Evolutionary conservation across 257 asterid genomes (phyloP).

Genomic region (Forsythia viridissima): DNA sequence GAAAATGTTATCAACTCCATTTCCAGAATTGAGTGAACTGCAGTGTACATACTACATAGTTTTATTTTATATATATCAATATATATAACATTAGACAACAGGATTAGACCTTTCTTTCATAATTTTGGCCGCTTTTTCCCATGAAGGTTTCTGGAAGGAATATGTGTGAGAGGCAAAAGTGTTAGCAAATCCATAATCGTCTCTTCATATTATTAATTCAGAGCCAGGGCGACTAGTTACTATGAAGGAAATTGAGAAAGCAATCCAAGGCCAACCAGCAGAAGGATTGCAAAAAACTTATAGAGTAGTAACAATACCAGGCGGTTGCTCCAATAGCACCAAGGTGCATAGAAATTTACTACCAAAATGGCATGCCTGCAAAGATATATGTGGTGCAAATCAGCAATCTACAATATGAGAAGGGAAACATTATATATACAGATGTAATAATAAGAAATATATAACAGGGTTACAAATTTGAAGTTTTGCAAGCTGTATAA

Average conservation of each 20-base stretch:
- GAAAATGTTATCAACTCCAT: slow-evolving; percentile 25
- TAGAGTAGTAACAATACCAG: slow-evolving; percentile 48
- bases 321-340: slow-evolving; percentile 94
- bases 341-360: slow-evolving; percentile 90
- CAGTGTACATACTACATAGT: slow-evolving; percentile 3
- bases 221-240: slow-evolving; percentile 4
- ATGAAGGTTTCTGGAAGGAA: slow-evolving; percentile 82
- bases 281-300: slow-evolving; percentile 2
- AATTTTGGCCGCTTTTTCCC: slow-evolving; percentile 94
- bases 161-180: slow-evolving; percentile 12
- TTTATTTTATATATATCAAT: too few species aligned
- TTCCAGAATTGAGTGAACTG: slow-evolving; percentile 23
- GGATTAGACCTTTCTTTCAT: slow-evolving; percentile 67
- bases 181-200: slow-evolving; percentile 23
- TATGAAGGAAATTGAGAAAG: slow-evolving; percentile 6
- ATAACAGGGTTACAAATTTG: slow-evolving; percentile 14
- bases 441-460: slow-evolving; percentile 9
- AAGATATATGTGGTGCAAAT: slow-evolving; percentile 16
- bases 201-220: slow-evolving; percentile 7
- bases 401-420: slow-evolving; percentile 6
- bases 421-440: slow-evolving; percentile 18
- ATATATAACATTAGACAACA: background rate
- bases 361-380: slow-evolving; percentile 75
- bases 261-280: slow-evolving; percentile 19
- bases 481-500: slow-evolving; percentile 9